A percentile compares a stretch with the other conserved stretches of the same genome.
Evolutionary conservation across 1,139 yeast genomes (phyloP).

Genomic region (Pichia sp.): DNA sequence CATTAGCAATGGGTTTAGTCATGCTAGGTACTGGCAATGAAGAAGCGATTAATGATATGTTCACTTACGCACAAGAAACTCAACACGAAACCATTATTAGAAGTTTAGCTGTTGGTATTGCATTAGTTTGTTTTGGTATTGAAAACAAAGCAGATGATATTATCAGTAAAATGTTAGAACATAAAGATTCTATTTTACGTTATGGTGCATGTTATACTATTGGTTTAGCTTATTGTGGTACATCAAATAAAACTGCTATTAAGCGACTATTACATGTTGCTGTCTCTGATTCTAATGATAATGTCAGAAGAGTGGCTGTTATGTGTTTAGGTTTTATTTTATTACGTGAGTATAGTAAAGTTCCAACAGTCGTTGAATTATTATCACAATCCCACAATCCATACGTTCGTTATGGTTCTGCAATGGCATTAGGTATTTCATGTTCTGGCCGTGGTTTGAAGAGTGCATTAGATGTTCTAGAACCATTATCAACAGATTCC

Average conservation of each 20-base stretch:
- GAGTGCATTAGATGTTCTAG: slow-evolving; percentile 86
- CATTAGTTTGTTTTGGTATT: slow-evolving; percentile 77
- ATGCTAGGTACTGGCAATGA: slow-evolving; percentile 91
- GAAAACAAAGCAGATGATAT: slow-evolving; percentile 76
- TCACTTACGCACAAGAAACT: slow-evolving; percentile 89
- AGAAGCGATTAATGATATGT: slow-evolving; percentile 71
- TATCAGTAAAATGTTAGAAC: slow-evolving; percentile 60
- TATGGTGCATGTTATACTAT: slow-evolving; percentile 94
- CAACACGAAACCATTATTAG: slow-evolving; percentile 93
- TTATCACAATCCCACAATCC: slow-evolving; percentile 94
- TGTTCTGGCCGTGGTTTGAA: slow-evolving; percentile 93
- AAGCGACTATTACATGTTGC: slow-evolving; percentile 84
- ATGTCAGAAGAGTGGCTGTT: slow-evolving; percentile 94
- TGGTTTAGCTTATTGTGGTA: slow-evolving; percentile 95
- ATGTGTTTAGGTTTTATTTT: slow-evolving; percentile 89
- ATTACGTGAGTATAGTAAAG: slow-evolving; percentile 84
- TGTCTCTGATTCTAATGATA: slow-evolving; percentile 94
- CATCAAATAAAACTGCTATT: slow-evolving; percentile 84
- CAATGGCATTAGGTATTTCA: slow-evolving; percentile 92
- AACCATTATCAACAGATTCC: slow-evolving; percentile 88
- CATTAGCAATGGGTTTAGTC: slow-evolving; percentile 90
- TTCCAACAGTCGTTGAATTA: slow-evolving; percentile 91
- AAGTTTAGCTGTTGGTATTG: slow-evolving; percentile 84
- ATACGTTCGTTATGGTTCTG: slow-evolving; percentile 97
- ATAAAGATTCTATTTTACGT: slow-evolving; percentile 79